Conservation (phyloP, 345 rosid genomes). For the Rhizophora apiculata region DNA sequence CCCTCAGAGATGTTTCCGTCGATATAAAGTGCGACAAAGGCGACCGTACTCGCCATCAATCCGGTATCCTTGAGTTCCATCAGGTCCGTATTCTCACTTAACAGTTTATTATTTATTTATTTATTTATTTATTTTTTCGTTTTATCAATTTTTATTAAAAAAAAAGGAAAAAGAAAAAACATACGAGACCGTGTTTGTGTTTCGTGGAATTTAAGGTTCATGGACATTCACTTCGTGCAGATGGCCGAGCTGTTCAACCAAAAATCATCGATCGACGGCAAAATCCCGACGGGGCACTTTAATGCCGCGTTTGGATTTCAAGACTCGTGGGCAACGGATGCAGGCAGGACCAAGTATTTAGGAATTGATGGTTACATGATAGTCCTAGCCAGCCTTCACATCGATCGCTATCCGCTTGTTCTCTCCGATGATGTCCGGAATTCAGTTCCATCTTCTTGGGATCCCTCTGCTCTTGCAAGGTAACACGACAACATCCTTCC, state of each 20-base stretch:
- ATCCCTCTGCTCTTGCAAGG: constrained; percentile 79
- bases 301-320: constrained; percentile 73
- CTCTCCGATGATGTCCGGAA: constrained; percentile 59
- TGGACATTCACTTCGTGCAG: constrained; percentile 23
- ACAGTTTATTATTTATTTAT: too few species aligned
- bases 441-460: constrained; percentile 81
- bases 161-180: too few species aligned
- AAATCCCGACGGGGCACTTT: constrained; percentile 78
- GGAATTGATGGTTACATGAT: constrained; percentile 75
- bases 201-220: too few species aligned
- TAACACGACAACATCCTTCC: neutral
- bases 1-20: constrained; percentile 45
- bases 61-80: constrained; percentile 76
- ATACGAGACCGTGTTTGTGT: too few species aligned
- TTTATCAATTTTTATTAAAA: too few species aligned
- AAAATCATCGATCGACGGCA: constrained; percentile 54
- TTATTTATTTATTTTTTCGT: neutral
- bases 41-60: constrained; percentile 68
- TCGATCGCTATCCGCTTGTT: constrained; percentile 62
- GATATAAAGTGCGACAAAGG: constrained; percentile 89
- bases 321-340: constrained; percentile 75
- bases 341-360: constrained; percentile 53
- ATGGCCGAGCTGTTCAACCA: constrained; percentile 88
- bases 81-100: constrained; percentile 37
- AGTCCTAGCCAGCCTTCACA: constrained; percentile 49